These are phyloP conservation scores for Colletotrichum cereale DNA, from an alignment of 2,329 filamentous ascomycete species.

Conservation along the genomic window DNA sequence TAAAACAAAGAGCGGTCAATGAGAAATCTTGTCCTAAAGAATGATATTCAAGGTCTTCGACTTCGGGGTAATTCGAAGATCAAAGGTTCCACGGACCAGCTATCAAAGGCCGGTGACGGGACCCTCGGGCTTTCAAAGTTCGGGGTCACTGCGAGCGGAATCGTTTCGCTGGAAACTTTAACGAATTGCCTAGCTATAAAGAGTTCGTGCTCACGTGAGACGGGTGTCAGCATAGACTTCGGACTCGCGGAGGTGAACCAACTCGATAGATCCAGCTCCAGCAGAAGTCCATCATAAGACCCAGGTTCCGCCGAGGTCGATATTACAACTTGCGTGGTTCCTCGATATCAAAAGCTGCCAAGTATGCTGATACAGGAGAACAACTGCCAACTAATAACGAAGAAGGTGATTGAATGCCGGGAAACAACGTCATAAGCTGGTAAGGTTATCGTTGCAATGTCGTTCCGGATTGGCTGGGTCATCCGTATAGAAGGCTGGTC, in stretches of 20 bases:
- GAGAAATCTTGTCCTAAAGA: neutral
- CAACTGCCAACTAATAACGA: neutral
- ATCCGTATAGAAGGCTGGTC: neutral
- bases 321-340: neutral
- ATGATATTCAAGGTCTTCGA: neutral
- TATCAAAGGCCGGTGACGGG: too few species aligned
- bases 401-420: neutral
- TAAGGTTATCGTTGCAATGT: neutral
- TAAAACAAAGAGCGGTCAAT: neutral
- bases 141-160: neutral
- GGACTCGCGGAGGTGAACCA: neutral
- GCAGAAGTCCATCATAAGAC: neutral
- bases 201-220: neutral
- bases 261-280: neutral
- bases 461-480: neutral
- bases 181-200: neutral
- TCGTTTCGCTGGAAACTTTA: constrained; percentile 3
- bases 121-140: neutral
- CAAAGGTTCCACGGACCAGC: neutral
- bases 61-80: neutral
- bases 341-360: too few species aligned
- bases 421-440: neutral
- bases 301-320: neutral
- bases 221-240: neutral
- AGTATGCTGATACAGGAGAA: neutral